Evolutionary conservation across 352 stramenopile genomes (phyloP), one percentile per base, ranked within the genome.

Genomic region (Phytopythium oedochilum): DNA sequence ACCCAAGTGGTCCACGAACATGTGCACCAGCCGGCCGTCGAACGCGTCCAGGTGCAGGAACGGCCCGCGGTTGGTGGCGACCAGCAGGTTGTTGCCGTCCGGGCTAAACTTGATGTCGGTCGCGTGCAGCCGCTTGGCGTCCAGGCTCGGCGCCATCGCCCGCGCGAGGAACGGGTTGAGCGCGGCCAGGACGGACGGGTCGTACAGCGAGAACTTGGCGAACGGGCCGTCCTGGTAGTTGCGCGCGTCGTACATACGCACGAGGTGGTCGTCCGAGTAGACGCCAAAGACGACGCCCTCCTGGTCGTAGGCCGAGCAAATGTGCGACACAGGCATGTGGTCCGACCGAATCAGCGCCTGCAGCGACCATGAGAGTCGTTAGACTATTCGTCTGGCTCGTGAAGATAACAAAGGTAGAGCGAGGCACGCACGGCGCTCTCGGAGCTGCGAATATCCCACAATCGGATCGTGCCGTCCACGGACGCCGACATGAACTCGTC

Each of bases 161-260:
- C 70, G 60, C 5, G 73, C 78, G 5, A 94, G 63, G 42, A 85
- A 81, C 31, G 83, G 85, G 15, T 89, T 72, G 20, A 95, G 39
- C 7, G 68, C 75, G 28, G 55, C 60, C 35, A 88, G 26, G 53
- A 95, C 75, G 46, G 71, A 89, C 20, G 76, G 59, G 61, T 93
- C 83, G 54, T 93, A 88, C 2, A 95, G 74, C 50, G 79, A 88
- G 46, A 95, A 95, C 65, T 93, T 95, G 65, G 80, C 85, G 52
- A 95, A 95, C 15, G 85, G 85, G 7, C 85, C 85, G 61, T 93
- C 85, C 59, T 90, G 80, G 63, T 88, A 93, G 62, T 93, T 93
- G 43, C 85, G 81, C 26, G 85, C 85, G 59, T 95, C 85, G 60
- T 95, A 95, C 83, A 95, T 92, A 48, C 85, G 85, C 46, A 95